phyloP scores from a whole-genome alignment of 2,329 filamentous ascomycete genomes.

The Colletotrichum karsti region DNA sequence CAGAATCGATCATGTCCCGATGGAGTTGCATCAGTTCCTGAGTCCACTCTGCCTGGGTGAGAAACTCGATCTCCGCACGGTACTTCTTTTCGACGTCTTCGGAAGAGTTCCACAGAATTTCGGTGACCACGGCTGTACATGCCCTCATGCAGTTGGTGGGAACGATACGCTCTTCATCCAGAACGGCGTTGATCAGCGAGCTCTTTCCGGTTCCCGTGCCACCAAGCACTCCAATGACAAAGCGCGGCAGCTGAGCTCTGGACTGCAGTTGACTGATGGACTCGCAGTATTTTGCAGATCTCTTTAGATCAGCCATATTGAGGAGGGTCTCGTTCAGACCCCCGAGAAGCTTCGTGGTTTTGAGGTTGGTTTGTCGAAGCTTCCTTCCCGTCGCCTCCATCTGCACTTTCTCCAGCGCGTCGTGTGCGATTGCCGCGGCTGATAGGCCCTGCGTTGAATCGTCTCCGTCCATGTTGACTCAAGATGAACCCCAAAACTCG shows the following conservation, averaged over 20 bases:
- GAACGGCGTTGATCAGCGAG: conserved; percentile 69
- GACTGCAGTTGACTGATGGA: conserved; percentile 25
- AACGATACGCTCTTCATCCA: conserved; percentile 64
- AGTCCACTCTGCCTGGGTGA: conserved; percentile 59
- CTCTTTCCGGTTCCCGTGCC: conserved; percentile 71
- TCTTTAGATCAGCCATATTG: not conserved
- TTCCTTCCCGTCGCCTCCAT: not conserved
- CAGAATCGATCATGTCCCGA: conserved; percentile 53
- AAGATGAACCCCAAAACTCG: not conserved
- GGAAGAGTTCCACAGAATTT: conserved; percentile 64
- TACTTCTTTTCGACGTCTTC: conserved; percentile 48
- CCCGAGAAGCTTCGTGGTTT: not conserved
- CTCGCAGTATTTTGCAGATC: not conserved
- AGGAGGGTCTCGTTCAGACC: not conserved
- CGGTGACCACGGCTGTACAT: conserved; percentile 69
- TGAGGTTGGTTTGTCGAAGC: not conserved
- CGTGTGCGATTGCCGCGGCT: not conserved
- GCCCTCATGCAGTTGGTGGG: conserved; percentile 63
- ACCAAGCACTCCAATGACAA: conserved; percentile 66
- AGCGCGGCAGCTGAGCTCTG: conserved; percentile 38
- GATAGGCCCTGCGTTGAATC: not conserved
- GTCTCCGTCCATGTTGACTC: not conserved
- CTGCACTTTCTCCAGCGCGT: not conserved
- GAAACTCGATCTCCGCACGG: conserved; percentile 66
- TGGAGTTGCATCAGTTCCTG: conserved; percentile 58